Base-by-base conservation (phyloP, 2,329 filamentous ascomycete species). In the Epichloe sylvatica region DNA sequence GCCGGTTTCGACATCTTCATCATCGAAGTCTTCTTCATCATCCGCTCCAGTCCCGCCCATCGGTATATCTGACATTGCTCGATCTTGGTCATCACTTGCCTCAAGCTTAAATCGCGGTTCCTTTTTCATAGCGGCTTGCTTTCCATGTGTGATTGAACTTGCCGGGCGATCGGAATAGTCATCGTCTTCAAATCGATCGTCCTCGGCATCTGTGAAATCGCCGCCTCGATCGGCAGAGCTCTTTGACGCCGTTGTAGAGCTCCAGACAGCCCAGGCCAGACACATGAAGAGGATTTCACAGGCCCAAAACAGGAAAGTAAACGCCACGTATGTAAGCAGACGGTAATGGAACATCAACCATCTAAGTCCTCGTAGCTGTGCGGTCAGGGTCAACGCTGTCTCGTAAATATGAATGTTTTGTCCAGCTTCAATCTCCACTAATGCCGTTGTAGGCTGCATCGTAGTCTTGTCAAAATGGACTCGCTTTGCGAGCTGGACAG, bases 291-390 rank as follows among this genome's bases (percentile, higher is more conserved):
- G 55, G 59, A 94, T 73, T 60, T 91, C 88, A 12, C 80, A 78
- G 1, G 70, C 62, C 88, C 90, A 97, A 65, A 96, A 96, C 0
- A 78, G 57, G 0, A 70, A 65, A 0, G 82, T 86, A 58, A 89
- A 84, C 1, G 82, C 59, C 0, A 84, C 47, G 51, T 88, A 89
- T 5, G 81, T 81, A 2, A 80, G 64, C 36, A 92, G 60, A 12
- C 84, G 80, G 68, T 91, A 83, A 53, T 87, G 81, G 59, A 92
- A 92, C 86, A 98, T 94, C 49, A 90, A 59, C 80, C 85, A 92
- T 45, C 84, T 72, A 53, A 96, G 64, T 0, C 91, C 91, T 11
- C 76, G 74, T 55, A 96, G 80, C 48, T 80, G 76, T 4, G 91
- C 90, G 30, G 77, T 80, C 54, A 97, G 79, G 3, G 75, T 76